These are phyloP conservation scores for Mycena albidolilacea DNA, from an alignment of 768 basidiomycete species.

Conservation along the genomic window DNA sequence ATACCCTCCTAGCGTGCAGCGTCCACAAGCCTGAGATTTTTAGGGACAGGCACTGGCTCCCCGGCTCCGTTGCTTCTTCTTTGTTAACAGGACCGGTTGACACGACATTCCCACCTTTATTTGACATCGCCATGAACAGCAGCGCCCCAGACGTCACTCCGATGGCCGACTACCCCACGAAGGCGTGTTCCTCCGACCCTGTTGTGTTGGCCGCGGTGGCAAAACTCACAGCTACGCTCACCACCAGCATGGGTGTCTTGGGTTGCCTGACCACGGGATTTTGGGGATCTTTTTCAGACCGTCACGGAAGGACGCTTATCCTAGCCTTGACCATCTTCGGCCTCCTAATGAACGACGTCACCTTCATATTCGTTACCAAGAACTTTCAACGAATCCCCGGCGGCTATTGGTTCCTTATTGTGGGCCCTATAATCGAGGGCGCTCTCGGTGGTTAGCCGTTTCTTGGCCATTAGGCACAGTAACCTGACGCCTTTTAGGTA, in stretches of 20 bases:
- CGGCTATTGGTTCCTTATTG: slow-evolving; percentile 72
- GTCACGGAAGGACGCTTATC: slow-evolving; percentile 67
- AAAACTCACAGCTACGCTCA: slow-evolving; percentile 72
- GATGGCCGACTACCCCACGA: slow-evolving; percentile 28
- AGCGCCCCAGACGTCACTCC: not conserved
- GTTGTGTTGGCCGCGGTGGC: slow-evolving; percentile 82
- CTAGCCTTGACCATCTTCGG: slow-evolving; percentile 64
- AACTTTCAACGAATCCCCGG: slow-evolving; percentile 68
- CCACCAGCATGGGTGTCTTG: slow-evolving; percentile 78
- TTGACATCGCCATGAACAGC: slow-evolving; percentile 29
- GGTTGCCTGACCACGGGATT: slow-evolving; percentile 85
- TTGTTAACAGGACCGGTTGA: slow-evolving; percentile 16
- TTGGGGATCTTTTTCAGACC: slow-evolving; percentile 85
- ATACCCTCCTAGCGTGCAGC: slow-evolving; percentile 81
- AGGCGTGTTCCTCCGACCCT: slow-evolving; percentile 76
- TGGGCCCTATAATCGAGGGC: slow-evolving; percentile 69
- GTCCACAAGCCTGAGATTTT: slow-evolving; percentile 74
- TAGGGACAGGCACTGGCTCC: slow-evolving; percentile 37
- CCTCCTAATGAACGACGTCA: slow-evolving; percentile 63
- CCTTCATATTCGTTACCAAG: slow-evolving; percentile 65
- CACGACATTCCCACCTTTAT: slow-evolving; percentile 33
- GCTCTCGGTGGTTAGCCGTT: slow-evolving; percentile 64
- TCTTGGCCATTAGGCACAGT: not conserved
- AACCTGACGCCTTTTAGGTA: slow-evolving; percentile 51
- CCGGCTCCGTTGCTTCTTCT: slow-evolving; percentile 4